Evolutionary conservation across 1,139 yeast species (phyloP).

Genomic region (Pichia sp.): DNA sequence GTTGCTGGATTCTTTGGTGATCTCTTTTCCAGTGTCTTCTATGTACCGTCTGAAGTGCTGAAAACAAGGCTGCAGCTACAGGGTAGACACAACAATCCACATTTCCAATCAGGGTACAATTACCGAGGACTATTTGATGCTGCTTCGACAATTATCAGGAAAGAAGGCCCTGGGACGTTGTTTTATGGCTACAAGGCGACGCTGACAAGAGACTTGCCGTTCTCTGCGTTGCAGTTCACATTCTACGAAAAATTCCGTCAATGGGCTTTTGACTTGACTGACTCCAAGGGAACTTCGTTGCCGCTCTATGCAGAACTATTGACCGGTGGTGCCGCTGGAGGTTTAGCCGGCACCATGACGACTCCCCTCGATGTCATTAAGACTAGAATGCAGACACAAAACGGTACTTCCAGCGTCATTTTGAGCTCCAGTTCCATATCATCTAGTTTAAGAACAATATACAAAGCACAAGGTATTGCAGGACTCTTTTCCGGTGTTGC

Average conservation of each 20-base stretch:
- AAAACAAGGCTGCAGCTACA: conserved; percentile 90
- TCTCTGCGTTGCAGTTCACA: conserved; percentile 92
- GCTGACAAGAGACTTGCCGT: conserved; percentile 82
- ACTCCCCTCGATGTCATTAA: conserved; percentile 76
- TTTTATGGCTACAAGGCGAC: conserved; percentile 94
- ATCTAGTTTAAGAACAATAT: conserved; percentile 58
- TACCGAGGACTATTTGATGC: conserved; percentile 70
- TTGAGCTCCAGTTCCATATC: conserved; percentile 47
- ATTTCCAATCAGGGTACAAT: conserved; percentile 78
- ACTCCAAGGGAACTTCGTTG: conserved; percentile 28
- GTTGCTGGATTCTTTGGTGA: conserved; percentile 89
- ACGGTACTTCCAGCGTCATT: conserved; percentile 21
- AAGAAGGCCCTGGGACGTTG: conserved; percentile 70
- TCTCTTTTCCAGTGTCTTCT: conserved; percentile 79
- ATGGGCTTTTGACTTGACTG: conserved; percentile 39
- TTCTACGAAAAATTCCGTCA: conserved; percentile 82
- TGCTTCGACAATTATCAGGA: conserved; percentile 45
- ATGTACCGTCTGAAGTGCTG: conserved; percentile 96
- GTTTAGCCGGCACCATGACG: conserved; percentile 72
- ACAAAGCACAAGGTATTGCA: conserved; percentile 61
- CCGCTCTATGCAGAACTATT: conserved; percentile 56
- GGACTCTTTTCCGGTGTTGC: conserved; percentile 94
- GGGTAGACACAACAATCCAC: conserved; percentile 75
- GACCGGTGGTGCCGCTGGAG: conserved; percentile 97
- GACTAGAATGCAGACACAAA: conserved; percentile 83